These are phyloP conservation scores for Pogostemon cablin DNA, from an alignment of 257 asterid species.

Conservation along the genomic window DNA sequence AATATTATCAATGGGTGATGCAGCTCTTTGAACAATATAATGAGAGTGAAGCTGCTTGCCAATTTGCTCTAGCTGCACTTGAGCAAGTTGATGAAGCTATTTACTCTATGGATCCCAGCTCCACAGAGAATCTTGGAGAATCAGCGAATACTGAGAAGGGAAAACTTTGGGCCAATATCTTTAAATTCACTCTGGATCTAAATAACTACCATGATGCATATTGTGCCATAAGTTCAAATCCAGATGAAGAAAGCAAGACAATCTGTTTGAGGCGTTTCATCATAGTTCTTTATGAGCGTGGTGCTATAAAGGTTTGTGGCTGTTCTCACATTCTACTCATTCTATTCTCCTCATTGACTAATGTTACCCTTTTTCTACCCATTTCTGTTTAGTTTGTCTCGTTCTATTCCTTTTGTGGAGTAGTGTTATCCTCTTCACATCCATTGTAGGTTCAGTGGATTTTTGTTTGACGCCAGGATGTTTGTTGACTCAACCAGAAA, in stretches of 20 bases:
- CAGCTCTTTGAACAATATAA: slow-evolving; percentile 89
- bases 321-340: slow-evolving; percentile 27
- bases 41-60: slow-evolving; percentile 87
- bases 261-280: slow-evolving; percentile 94
- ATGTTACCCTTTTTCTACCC: slow-evolving; percentile 18
- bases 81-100: slow-evolving; percentile 98
- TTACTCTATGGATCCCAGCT: slow-evolving; percentile 45
- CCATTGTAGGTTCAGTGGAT: slow-evolving; percentile 11
- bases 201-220: slow-evolving; percentile 81
- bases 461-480: background rate
- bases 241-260: slow-evolving; percentile 92
- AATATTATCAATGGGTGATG: slow-evolving; percentile 95
- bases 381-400: slow-evolving; percentile 19
- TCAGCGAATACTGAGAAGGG: slow-evolving; percentile 74
- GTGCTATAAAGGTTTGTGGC: slow-evolving; percentile 71
- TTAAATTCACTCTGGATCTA: slow-evolving; percentile 78
- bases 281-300: slow-evolving; percentile 88
- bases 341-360: slow-evolving; percentile 33
- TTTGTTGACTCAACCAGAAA: too few relatives aligned
- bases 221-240: slow-evolving; percentile 91
- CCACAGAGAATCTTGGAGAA: slow-evolving; percentile 54
- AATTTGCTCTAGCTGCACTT: slow-evolving; percentile 87
- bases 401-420: too few relatives aligned
- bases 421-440: slow-evolving; percentile 1
- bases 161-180: slow-evolving; percentile 91